Percentiles rank a stretch among this genome's conserved stretches.
These are phyloP conservation scores for Hypoxylon sp. DNA, from an alignment of 2,329 filamentous ascomycete species.

Conservation along the genomic window DNA sequence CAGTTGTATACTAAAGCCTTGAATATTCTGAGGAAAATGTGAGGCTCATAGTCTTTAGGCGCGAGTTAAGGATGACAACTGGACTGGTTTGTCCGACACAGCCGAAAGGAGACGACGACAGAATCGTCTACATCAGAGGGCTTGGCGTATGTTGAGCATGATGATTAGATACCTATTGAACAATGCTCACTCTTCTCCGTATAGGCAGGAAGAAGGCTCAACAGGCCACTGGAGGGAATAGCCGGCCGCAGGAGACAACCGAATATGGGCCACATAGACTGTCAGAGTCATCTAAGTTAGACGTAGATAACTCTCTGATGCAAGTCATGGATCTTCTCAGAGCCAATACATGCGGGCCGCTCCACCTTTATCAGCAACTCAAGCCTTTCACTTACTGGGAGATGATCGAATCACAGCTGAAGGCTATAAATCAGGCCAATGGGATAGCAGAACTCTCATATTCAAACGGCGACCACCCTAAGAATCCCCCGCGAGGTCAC, in stretches of 20 bases:
- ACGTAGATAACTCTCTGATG: slow-evolving; percentile 4
- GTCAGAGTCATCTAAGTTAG: neutral
- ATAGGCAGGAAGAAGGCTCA: slow-evolving; percentile 22
- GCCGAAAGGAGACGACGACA: slow-evolving; percentile 55
- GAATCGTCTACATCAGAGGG: slow-evolving; percentile 57
- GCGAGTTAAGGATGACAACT: slow-evolving; percentile 53
- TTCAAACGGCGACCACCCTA: neutral
- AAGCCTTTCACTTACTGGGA: slow-evolving; percentile 48
- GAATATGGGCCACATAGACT: neutral
- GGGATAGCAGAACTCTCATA: neutral
- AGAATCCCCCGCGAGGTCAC: neutral
- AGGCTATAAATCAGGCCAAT: slow-evolving; percentile 10
- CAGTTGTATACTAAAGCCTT: neutral
- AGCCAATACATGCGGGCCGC: neutral
- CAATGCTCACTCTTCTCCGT: neutral
- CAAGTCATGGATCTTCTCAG: slow-evolving; percentile 23
- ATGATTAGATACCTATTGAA: neutral
- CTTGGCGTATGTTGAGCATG: slow-evolving; percentile 52
- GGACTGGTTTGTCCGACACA: slow-evolving; percentile 54
- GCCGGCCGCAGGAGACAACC: neutral
- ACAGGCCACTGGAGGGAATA: neutral
- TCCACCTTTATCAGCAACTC: slow-evolving; percentile 25
- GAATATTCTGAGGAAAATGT: neutral
- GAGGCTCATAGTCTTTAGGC: slow-evolving; percentile 39
- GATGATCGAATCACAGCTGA: slow-evolving; percentile 27